phyloP scores from a whole-genome alignment of 352 stramenopile genomes.

The Pythium diclinum region DNA sequence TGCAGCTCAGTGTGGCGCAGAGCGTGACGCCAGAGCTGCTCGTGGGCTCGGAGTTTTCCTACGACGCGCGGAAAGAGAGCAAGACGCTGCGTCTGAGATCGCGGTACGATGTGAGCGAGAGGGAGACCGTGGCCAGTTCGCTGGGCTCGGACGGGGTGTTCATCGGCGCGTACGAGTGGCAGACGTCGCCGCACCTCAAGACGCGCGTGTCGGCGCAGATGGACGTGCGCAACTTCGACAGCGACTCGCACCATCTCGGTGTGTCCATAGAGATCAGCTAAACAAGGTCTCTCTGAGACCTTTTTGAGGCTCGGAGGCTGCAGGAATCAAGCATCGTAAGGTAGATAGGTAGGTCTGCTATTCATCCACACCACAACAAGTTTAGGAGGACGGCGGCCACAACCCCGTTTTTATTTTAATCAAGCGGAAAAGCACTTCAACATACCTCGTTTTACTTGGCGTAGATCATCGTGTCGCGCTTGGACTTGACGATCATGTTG shows the following conservation, averaged over 20 bases:
- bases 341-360: neutral
- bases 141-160: conserved; percentile 73
- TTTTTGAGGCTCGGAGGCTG: neutral
- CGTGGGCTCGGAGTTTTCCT: conserved; percentile 60
- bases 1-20: conserved; percentile 64
- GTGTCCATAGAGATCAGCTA: conserved; percentile 79
- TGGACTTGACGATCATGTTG: conserved; percentile 83
- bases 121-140: conserved; percentile 53
- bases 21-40: conserved; percentile 49
- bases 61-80: conserved; percentile 68
- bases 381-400: neutral
- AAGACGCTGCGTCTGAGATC: conserved; percentile 55
- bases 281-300: neutral
- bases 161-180: conserved; percentile 77
- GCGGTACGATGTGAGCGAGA: conserved; percentile 45
- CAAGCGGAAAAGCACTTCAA: conserved; percentile 11
- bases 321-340: neutral
- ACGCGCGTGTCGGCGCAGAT: conserved; percentile 74
- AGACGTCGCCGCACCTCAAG: conserved; percentile 67
- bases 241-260: conserved; percentile 77
- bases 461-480: conserved; percentile 87
- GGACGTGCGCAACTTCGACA: conserved; percentile 82
- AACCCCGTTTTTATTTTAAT: conserved; percentile 6
- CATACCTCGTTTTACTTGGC: conserved; percentile 48
- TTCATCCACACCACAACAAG: neutral